Evolutionary conservation across 2,329 filamentous ascomycete species (phyloP), one percentile per base, ranked within the genome.

Genomic region (Cytospora chrysosperma): DNA sequence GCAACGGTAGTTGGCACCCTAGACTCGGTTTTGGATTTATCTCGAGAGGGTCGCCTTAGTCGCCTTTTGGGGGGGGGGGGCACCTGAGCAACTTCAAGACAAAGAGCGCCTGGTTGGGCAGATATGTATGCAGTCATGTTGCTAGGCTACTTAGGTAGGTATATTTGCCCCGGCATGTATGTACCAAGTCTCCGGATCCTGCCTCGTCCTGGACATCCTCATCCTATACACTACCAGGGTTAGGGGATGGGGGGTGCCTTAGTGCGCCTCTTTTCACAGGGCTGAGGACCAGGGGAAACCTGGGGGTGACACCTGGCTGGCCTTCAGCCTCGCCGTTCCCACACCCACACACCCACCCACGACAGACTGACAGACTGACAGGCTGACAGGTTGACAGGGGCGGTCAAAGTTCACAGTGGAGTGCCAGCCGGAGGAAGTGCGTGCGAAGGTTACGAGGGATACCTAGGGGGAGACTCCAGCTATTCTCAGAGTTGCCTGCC

Each of bases 1-100:
- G 34, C 58, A 60, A 60, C 58, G 58, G 58, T 47, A 51, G 50
- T 54, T 47, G 34, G 50, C 58, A 59, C 24, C 15, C 57, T n/a
- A 59, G 27, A n/a, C 21, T 7, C 49, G 49, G 21, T 30, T n/a
- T n/a, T n/a, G n/a, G n/a, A n/a, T n/a, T n/a, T n/a, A n/a, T n/a
- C 51, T 32, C 40, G 26, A 37, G 37, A 8, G 34, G 15, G 13
- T 17, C 19, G 9, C 28, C 9, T 30, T 30, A n/a, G n/a, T n/a
- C n/a, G n/a, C n/a, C n/a, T n/a, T 30, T 30, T 30, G 28, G 28
- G 28, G 28, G 28, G 28, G 28, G 28, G 28, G 30, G 10, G 30
- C 30, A 32, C 5, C 32, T 34, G n/a, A n/a, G n/a, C n/a, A n/a
- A n/a, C n/a, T n/a, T n/a, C n/a, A n/a, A n/a, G n/a, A n/a, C n/a